Conservation (phyloP, 2,329 filamentous ascomycete species). For the Albophoma yamanashiensis region DNA sequence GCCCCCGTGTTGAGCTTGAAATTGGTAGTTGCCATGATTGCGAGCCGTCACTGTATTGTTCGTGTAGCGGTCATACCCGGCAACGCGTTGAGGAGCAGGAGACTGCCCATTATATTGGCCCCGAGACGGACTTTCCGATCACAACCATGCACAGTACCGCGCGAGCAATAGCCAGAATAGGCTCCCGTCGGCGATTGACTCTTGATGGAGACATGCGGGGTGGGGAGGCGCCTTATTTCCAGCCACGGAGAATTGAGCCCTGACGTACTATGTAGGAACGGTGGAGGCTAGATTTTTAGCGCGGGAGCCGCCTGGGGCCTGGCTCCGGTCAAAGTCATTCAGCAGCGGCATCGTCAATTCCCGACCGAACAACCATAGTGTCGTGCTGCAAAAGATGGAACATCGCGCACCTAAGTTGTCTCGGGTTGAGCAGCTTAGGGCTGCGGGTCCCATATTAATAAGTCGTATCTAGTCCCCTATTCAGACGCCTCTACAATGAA, state of each 20-base stretch:
- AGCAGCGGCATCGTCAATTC: neutral
- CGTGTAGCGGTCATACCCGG: neutral
- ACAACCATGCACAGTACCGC: neutral
- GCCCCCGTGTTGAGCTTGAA: slow-evolving; percentile 56
- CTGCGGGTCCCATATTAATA: slow-evolving; percentile 1
- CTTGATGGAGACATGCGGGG: neutral
- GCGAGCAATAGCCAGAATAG: neutral
- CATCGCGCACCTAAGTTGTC: neutral
- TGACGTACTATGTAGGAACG: neutral
- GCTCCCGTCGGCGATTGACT: slow-evolving; percentile 5
- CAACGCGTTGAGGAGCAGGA: neutral
- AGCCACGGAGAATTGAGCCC: slow-evolving; percentile 10
- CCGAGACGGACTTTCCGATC: neutral
- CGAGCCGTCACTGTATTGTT: neutral
- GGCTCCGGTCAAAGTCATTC: neutral
- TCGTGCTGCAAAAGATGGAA: neutral
- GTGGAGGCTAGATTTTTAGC: neutral
- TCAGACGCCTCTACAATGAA: slow-evolving; percentile 3
- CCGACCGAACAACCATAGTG: neutral
- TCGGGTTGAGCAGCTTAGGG: neutral
- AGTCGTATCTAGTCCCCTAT: slow-evolving; percentile 3
- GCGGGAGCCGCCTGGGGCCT: neutral
- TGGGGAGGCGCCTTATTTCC: neutral
- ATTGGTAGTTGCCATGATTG: slow-evolving; percentile 11
- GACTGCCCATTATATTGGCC: neutral